Evolutionary conservation across 805 yeast species (phyloP).

Genomic region (Metschnikowia continentalis): DNA sequence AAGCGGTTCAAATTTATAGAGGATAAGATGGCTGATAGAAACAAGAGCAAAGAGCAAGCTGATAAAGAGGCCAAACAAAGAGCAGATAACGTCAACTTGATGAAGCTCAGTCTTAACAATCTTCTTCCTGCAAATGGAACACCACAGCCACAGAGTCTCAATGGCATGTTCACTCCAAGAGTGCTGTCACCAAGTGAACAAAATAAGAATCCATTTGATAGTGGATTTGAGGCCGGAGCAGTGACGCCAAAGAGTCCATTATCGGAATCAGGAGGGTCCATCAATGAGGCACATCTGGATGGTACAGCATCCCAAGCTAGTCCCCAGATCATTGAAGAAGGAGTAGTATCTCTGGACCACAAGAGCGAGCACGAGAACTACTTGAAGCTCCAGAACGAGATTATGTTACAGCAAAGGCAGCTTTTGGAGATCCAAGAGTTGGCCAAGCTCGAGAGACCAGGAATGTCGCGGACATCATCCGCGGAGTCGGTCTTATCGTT

Average conservation of each 20-base stretch:
- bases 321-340: conserved; percentile 2
- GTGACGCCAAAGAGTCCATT: conserved; percentile 2
- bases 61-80: conserved; percentile 1
- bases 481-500: conserved; percentile 16
- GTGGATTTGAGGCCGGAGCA: conserved; percentile 15
- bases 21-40: conserved; percentile 32
- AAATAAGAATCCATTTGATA: conserved; percentile 38
- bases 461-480: conserved; percentile 14
- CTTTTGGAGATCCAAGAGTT: conserved; percentile 20
- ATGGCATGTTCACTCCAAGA: conserved; percentile 37
- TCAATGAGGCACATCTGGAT: background rate
- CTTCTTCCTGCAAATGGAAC: conserved; percentile 12
- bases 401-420: conserved; percentile 35
- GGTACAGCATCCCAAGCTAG: background rate
- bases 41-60: conserved; percentile 5
- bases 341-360: conserved; percentile 12
- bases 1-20: conserved; percentile 49
- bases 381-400: conserved; percentile 35
- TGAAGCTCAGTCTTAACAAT: conserved; percentile 15
- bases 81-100: conserved; percentile 7
- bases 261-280: conserved; percentile 6
- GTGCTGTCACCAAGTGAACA: conserved; percentile 31
- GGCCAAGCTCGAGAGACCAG: conserved; percentile 7
- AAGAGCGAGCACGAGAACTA: conserved; percentile 33
- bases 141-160: conserved; percentile 19